Evolutionary conservation across 768 basidiomycete species (phyloP), one percentile per base, ranked within the genome.

Genomic region (Fibroporia radiculosa): DNA sequence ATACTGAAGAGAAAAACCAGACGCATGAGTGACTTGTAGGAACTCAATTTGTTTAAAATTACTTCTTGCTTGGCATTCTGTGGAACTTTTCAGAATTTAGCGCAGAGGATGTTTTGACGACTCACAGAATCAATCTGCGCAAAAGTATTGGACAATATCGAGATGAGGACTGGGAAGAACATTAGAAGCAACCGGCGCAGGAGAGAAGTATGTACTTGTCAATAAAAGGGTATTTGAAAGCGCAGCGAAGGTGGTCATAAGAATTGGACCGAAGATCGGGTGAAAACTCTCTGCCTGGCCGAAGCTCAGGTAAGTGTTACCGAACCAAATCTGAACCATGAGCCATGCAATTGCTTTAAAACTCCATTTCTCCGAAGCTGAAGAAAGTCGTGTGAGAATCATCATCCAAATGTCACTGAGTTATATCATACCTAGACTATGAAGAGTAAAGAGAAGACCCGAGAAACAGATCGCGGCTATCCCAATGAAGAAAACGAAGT

Each of bases 111-210:
- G 25, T n/a, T n/a, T n/a, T 45, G 31, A 33, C 25, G 24, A 60
- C 74, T 42, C 45, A 77, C 77, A 13, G 70, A 74, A 62, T 83
- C 84, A 47, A 76, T 92, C 40, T 75, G 69, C 2, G 87, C 85
- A 47, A 90, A 91, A 0, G 90, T 92, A 59, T 93, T 93, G 4
- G 91, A 92, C 25, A 96, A 65, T 37, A 93, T 88, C 6, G 89
- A 93, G 48, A 95, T 93, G 36, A 95, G 71, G 57, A 93, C 68
- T 39, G 43, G 10, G 2, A 1, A 11, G 31, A 18, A n/a, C 22
- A 6, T 23, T 27, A 54, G 22, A 50, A 27, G 22, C 70, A 71
- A 54, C 72, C 71, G 52, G 36, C 18, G 20, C 27, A 6, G 7
- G 14, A 13, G 22, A 29, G 40, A 28, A 42, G 20, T 5, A 66